Conservation (phyloP, 1,284 basidiomycete genomes). For the Hortiboletus rubellus region DNA sequence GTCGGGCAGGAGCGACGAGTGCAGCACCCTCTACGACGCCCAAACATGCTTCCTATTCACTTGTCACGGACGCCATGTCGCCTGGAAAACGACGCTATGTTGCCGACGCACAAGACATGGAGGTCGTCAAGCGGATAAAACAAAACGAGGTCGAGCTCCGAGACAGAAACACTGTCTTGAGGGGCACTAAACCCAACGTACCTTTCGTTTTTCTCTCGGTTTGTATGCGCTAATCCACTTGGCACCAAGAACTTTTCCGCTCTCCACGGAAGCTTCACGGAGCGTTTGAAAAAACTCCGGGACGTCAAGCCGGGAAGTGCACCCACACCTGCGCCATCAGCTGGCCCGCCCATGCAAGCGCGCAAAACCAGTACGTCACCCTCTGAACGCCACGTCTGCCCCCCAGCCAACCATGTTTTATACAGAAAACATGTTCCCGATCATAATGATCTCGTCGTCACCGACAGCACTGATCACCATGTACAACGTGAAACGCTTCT, state of each 20-base stretch:
- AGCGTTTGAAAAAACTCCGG: slow-evolving; percentile 72
- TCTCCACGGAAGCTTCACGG: slow-evolving; percentile 57
- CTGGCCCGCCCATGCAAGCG: slow-evolving; percentile 53
- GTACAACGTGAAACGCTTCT: slow-evolving; percentile 67
- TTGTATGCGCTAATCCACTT: background rate
- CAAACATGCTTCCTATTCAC: slow-evolving; percentile 31
- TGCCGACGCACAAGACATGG: slow-evolving; percentile 73
- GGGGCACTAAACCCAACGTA: slow-evolving; percentile 78
- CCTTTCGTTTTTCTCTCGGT: background rate
- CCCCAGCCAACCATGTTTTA: too few species aligned
- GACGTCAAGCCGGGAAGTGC: slow-evolving; percentile 56
- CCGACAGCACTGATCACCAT: slow-evolving; percentile 95
- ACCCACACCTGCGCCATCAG: slow-evolving; percentile 36
- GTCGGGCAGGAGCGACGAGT: slow-evolving; percentile 29
- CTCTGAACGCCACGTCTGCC: background rate
- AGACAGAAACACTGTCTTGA: slow-evolving; percentile 74
- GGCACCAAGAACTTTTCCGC: slow-evolving; percentile 67
- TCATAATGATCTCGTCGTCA: slow-evolving; percentile 95
- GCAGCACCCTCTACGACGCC: slow-evolving; percentile 40
- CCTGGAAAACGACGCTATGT: slow-evolving; percentile 77
- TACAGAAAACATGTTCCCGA: slow-evolving; percentile 74
- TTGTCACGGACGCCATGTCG: slow-evolving; percentile 42
- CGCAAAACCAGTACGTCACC: slow-evolving; percentile 58
- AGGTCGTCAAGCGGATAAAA: slow-evolving; percentile 81
- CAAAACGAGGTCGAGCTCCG: slow-evolving; percentile 70